Base-by-base conservation (phyloP, 1,139 yeast genomes). In the Magnusiomyces magnusii region DNA sequence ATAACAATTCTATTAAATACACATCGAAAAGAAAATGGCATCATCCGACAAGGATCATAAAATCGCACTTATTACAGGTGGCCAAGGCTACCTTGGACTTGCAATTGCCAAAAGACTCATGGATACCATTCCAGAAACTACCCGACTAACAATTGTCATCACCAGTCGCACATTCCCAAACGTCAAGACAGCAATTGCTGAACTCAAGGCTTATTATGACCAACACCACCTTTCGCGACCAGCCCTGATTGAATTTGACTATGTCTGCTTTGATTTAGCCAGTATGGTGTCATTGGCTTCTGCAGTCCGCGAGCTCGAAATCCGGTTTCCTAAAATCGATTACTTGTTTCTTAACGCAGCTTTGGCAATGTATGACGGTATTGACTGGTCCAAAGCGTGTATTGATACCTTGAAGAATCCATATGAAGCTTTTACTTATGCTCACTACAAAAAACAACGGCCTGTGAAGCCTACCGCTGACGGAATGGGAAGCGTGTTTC, bases 91-190 rank as follows among this genome's bases (percentile, higher is more conserved):
- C 69, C 80, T 93, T 24, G 99, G 99, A 2, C 76, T 87, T 64
- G 87, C 89, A 66, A 86, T 91, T 51, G 96, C 95, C 13, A 84
- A 86, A 68, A 78, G 97, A 57, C 75, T 93, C 41, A 77, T 93
- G 21, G 86, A 84, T 57, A 78, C 80, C 57, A 71, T 82, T 2
- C 83, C 85, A 2, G 69, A 75, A 0, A 77, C 78, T 24, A 76
- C 77, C 17, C 77, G 85, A 59, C 69, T 93, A 57, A 91, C 97
- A 0, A 76, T 93, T 7, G 83, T 93, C 17, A 91, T 92, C 13
- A 91, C 98, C 0, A 88, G 97, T 2, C 78, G 99, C 65, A 89
- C 96, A 0, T 77, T 93, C 53, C 91, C 96, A 5, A 82, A 88
- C 60, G 96, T 84, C 13, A 84, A 85, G 61, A 89, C 87, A 61